These are phyloP conservation scores for Pisolithus microcarpus DNA, from an alignment of 768 basidiomycete genomes.

Conservation along the genomic window DNA sequence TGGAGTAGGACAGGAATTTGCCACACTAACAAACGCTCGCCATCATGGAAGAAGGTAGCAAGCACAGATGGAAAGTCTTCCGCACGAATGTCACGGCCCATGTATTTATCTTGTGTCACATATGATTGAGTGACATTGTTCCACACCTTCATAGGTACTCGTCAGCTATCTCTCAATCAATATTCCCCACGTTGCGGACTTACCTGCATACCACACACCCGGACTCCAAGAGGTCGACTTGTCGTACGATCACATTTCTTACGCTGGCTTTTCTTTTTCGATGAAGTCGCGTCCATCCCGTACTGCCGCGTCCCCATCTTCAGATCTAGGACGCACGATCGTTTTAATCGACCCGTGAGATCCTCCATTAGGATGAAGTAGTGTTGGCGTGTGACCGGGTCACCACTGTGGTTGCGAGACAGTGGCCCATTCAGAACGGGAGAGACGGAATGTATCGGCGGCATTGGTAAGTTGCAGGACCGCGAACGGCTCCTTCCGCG, in stretches of 20 bases:
- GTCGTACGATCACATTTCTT: conserved; percentile 98
- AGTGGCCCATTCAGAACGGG: conserved; percentile 23
- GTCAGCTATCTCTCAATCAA: not conserved
- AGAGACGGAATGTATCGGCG: conserved; percentile 21
- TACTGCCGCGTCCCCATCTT: conserved; percentile 99
- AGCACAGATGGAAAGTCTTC: conserved; percentile 81
- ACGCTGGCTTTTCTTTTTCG: conserved; percentile 96
- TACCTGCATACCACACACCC: conserved; percentile 99
- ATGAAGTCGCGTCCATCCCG: conserved; percentile 85
- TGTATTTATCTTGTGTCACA: conserved; percentile 92
- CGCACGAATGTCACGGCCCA: conserved; percentile 81
- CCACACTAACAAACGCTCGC: conserved; percentile 74
- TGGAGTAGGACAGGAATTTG: conserved; percentile 89
- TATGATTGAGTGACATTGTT: conserved; percentile 79
- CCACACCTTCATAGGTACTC: conserved; percentile 66
- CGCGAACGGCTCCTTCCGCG: conserved; percentile 38
- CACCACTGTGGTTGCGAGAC: conserved; percentile 33
- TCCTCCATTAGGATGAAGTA: conserved; percentile 99
- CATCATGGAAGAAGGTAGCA: conserved; percentile 78
- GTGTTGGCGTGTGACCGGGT: conserved; percentile 74
- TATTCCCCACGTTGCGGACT: conserved; percentile 23
- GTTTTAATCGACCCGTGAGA: conserved; percentile 84
- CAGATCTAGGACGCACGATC: conserved; percentile 92
- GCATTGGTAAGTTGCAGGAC: conserved; percentile 25
- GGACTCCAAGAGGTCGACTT: conserved; percentile 80